Base-by-base conservation (phyloP, 805 yeast species). In the Blastobotrys terrestris region DNA sequence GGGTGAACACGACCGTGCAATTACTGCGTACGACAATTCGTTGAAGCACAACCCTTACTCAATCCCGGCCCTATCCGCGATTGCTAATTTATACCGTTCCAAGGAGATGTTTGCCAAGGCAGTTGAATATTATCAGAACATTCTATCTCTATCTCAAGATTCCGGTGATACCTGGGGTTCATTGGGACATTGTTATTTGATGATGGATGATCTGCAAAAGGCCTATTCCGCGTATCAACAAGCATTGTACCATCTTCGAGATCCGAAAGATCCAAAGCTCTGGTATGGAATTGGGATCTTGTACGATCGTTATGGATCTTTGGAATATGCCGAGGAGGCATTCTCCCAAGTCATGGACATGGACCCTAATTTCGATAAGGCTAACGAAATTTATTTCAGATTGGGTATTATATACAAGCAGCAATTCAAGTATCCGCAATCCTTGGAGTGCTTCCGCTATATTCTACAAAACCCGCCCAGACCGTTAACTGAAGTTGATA, bases 271-370 rank as follows among this genome's bases (percentile, higher is more conserved):
- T 51, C 98, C 98, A 53, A 90, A 90, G 67, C 78, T 94, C 60
- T 94, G 99, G 99, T 97, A 94, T 70, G 99, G 99, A 0, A 92
- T 94, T 59, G 99, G 99, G 39, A 94, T 94, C 54, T 76, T 94
- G 55, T 94, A 94, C 68, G 99, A 94, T 69, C 77, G 99, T 51
- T 94, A 94, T 68, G 99, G 98, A 22, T 87, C 96, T 3, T 73
- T 92, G 58, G 98, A 92, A 71, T 94, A 92, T 64, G 99, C 99
- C 2, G 99, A 94, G 69, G 99, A 94, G 70, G 98, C 99, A 2
- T 92, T 94, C 72, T 95, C 95, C 43, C 83, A 96, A 62, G 99
- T 94, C 11, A 75, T 94, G 67, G 97, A 91, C 67, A 80, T 94
- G 76, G 98, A 94, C 70, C 96, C 97, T 47, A 84, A 88, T 66